A percentile compares a stretch with the other conserved stretches of the same genome.
These are phyloP conservation scores for Fomitopsis serialis DNA, from an alignment of 768 basidiomycete species.

Conservation along the genomic window DNA sequence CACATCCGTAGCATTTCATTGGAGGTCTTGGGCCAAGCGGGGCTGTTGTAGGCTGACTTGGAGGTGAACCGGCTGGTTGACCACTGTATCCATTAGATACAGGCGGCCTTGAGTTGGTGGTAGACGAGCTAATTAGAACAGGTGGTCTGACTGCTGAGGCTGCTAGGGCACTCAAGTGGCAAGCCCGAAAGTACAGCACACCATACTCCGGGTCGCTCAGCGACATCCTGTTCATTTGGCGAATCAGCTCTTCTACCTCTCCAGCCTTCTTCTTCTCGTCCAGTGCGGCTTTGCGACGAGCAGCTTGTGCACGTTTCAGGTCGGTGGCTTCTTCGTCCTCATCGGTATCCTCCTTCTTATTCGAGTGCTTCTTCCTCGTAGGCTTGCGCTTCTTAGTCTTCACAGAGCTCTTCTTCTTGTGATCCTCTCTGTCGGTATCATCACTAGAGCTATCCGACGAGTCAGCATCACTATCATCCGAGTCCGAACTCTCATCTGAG, in stretches of 20 bases:
- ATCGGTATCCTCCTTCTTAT: too few species aligned
- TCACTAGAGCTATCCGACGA: too few species aligned
- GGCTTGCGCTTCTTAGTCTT: too few species aligned
- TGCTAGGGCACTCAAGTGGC: background rate
- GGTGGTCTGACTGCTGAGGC: background rate
- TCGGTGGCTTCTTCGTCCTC: too few species aligned
- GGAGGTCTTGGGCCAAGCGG: too few species aligned
- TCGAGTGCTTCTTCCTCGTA: too few species aligned
- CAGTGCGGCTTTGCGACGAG: too few species aligned
- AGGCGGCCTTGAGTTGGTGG: background rate
- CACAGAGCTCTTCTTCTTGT: too few species aligned
- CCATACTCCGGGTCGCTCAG: background rate
- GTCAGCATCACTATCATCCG: too few species aligned
- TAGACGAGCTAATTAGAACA: background rate
- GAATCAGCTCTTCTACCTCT: background rate
- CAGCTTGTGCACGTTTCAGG: too few species aligned
- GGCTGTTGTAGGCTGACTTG: background rate
- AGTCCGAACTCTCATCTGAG: too few species aligned
- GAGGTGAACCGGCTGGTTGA: background rate
- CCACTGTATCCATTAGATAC: background rate
- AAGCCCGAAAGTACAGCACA: background rate
- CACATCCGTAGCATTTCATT: conserved; percentile 14
- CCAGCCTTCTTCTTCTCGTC: background rate
- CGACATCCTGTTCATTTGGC: background rate
- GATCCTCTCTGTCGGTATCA: too few species aligned